A percentile compares a stretch with the other conserved stretches of the same genome.
Conservation (phyloP, 768 basidiomycete genomes). For the Cystobasidium ongulense region DNA sequence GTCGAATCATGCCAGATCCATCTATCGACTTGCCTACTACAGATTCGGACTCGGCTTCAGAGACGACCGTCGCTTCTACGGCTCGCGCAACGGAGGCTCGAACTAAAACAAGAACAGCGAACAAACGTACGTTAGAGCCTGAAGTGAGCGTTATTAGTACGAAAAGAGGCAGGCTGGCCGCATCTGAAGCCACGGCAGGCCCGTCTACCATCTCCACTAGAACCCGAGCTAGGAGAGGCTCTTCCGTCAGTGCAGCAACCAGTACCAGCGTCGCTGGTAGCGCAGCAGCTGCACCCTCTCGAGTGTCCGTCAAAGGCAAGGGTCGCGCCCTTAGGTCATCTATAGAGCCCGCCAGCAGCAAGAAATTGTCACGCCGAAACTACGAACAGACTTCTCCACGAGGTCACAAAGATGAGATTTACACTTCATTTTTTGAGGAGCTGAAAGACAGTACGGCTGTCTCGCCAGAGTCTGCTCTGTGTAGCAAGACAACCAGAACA, state of each 20-base stretch:
- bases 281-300: neutral
- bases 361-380: neutral
- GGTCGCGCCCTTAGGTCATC: neutral
- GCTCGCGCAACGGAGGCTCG: neutral
- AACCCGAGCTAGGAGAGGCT: neutral
- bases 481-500: neutral
- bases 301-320: neutral
- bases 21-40: neutral
- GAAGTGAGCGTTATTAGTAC: neutral
- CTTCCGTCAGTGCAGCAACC: neutral
- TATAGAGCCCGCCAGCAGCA: neutral
- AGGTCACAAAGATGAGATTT: neutral
- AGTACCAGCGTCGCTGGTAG: neutral
- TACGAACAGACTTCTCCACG: neutral
- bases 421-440: neutral
- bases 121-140: neutral
- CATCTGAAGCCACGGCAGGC: neutral
- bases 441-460: neutral
- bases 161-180: neutral
- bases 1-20: neutral
- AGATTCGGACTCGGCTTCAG: neutral
- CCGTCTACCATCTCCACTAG: neutral
- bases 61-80: neutral
- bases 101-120: neutral
- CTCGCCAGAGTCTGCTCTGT: neutral